phyloP scores from a whole-genome alignment of 2,329 filamentous ascomycete genomes.

The Coniochaeta prunicola region DNA sequence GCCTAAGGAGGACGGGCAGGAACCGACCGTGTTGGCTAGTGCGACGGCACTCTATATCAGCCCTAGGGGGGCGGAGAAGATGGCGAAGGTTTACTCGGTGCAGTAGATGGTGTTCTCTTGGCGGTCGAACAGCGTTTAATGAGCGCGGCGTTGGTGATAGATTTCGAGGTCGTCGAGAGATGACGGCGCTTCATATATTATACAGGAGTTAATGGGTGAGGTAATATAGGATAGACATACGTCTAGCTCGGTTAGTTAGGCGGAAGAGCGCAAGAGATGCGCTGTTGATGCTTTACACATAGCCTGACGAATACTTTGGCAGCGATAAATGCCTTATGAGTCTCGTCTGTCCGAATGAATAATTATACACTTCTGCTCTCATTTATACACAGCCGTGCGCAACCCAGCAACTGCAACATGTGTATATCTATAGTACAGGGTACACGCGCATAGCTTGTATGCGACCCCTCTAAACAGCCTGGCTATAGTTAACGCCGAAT shows the following conservation, averaged over 20 bases:
- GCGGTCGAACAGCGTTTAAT: neutral
- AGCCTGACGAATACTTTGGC: too few relatives aligned
- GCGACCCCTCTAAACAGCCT: slow-evolving; percentile 42
- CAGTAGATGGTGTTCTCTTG: slow-evolving; percentile 9
- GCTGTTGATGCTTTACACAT: too few relatives aligned
- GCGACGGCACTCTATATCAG: slow-evolving; percentile 84
- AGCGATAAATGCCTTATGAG: neutral
- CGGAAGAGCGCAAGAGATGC: too few relatives aligned
- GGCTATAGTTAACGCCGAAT: slow-evolving; percentile 55
- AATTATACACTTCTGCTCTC: neutral
- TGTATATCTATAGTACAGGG: neutral
- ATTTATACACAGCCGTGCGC: neutral
- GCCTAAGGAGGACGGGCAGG: slow-evolving; percentile 49
- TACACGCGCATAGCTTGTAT: neutral
- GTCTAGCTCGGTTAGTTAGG: neutral
- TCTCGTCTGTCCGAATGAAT: neutral
- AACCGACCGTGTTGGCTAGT: slow-evolving; percentile 65
- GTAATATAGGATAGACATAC: neutral
- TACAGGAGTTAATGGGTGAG: slow-evolving; percentile 1
- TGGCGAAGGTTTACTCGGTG: slow-evolving; percentile 28
- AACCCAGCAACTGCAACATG: neutral
- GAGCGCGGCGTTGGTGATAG: neutral
- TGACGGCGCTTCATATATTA: neutral
- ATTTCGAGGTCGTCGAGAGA: neutral
- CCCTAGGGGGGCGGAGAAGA: slow-evolving; percentile 62